These are phyloP conservation scores for Monsonia emarginata DNA, from an alignment of 441 rosid species.

Conservation along the genomic window DNA sequence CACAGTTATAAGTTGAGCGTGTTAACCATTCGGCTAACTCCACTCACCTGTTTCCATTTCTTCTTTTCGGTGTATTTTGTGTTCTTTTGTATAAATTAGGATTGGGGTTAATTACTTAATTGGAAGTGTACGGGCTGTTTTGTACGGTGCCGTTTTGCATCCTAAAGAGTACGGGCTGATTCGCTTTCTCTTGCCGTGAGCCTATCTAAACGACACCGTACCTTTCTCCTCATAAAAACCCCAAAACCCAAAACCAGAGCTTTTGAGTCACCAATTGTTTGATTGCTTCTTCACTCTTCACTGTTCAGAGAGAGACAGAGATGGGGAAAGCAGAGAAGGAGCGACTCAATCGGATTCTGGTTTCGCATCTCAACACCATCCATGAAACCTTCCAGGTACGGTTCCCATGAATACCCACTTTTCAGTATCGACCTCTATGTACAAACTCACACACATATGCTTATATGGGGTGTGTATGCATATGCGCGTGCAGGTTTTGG, in stretches of 20 bases:
- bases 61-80: too few relatives aligned
- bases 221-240: not conserved
- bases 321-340: conserved; percentile 59
- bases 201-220: not conserved
- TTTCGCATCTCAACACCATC: conserved; percentile 49
- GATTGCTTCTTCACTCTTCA: not conserved
- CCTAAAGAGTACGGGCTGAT: too few relatives aligned
- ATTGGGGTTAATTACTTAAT: too few relatives aligned
- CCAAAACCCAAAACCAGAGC: not conserved
- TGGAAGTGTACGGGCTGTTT: too few relatives aligned
- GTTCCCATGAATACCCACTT: not conserved
- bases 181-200: too few relatives aligned
- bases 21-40: too few relatives aligned
- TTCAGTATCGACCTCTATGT: not conserved
- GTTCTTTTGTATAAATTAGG: too few relatives aligned
- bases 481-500: conserved; percentile 44
- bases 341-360: conserved; percentile 40
- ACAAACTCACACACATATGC: not conserved
- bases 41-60: too few relatives aligned
- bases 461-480: not conserved
- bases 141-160: too few relatives aligned
- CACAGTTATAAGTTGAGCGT: too few relatives aligned
- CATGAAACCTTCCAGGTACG: conserved; percentile 79
- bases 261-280: not conserved
- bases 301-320: conserved; percentile 9